Base-by-base conservation (phyloP, 805 yeast species). In the Myxozyma nipponensis region DNA sequence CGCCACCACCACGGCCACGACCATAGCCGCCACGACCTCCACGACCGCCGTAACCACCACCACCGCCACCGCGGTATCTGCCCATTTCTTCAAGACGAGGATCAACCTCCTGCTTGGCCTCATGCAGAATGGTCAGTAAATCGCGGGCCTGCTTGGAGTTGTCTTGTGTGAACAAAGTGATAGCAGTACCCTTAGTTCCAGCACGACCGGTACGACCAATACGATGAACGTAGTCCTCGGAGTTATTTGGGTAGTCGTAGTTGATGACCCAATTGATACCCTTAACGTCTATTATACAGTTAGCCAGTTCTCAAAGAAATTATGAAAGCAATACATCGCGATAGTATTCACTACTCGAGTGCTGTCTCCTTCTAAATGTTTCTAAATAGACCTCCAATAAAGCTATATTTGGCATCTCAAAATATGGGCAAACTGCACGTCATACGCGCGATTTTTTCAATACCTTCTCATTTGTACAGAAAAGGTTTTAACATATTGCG, bases 171-270 rank as follows among this genome's bases (percentile, higher is more conserved):
- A 93, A 93, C 70, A 91, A 81, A 6, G 98, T 87, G 60, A 89
- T 81, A 49, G 98, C 97, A 56, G 93, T 90, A 79, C 98, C 98
- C 57, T 78, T 77, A 57, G 89, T 83, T 70, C 98, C 98, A 61
- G 97, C 98, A 81, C 98, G 88, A 70, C 98, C 98, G 59, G 98
- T 90, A 81, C 97, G 90, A 72, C 98, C 98, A 67, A 91, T 93
- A 76, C 98, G 83, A 72, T 91, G 98, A 58, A 91, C 97, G 70
- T 91, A 91, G 75, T 93, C 98, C 77, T 93, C 98, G 68, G 90
- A 87, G 74, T 91, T 91, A 72, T 87, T 89, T 67, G 98, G 98
- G 90, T 91, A 91, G 72, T 91, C 98, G 67, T 79, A 88, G 82
- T 93, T 93, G 69, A 93, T 78, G 56, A 93, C 98, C 65, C 76